Percentiles rank a stretch among this genome's conserved stretches.
These are phyloP conservation scores for Calocera viscosa DNA, from an alignment of 768 basidiomycete species.

Conservation along the genomic window DNA sequence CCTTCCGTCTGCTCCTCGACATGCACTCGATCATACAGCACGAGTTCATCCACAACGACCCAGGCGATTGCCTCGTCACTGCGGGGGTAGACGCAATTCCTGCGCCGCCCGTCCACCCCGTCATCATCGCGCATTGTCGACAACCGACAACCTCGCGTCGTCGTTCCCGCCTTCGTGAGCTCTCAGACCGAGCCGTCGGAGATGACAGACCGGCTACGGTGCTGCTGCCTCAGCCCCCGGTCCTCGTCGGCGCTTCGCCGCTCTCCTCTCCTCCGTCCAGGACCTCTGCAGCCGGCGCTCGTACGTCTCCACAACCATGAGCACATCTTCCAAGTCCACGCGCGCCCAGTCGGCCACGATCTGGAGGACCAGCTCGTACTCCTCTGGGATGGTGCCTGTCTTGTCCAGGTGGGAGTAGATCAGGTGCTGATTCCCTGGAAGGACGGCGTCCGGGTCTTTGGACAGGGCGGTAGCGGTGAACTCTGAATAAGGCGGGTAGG, in stretches of 20 bases:
- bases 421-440: slow-evolving; percentile 49
- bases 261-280: slow-evolving; percentile 26
- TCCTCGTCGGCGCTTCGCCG: background rate
- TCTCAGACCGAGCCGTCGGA: background rate
- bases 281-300: slow-evolving; percentile 51
- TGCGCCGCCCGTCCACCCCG: too few species aligned
- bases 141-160: too few species aligned
- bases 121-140: too few species aligned
- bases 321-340: slow-evolving; percentile 40
- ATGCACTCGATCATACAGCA: too few species aligned
- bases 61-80: too few species aligned
- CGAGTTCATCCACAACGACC: too few species aligned
- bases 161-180: background rate
- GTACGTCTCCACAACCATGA: slow-evolving; percentile 45
- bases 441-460: slow-evolving; percentile 19
- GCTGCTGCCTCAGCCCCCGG: background rate
- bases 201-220: background rate
- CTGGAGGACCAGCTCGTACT: slow-evolving; percentile 40
- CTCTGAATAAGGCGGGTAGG: background rate
- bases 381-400: slow-evolving; percentile 43
- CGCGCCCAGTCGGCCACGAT: slow-evolving; percentile 46
- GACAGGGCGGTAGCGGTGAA: slow-evolving; percentile 9
- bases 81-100: too few species aligned
- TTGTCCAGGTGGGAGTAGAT: slow-evolving; percentile 60
- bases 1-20: too few species aligned